phyloP scores from a whole-genome alignment of 495 filamentous ascomycete genomes.

The Pyronema omphalodes region DNA sequence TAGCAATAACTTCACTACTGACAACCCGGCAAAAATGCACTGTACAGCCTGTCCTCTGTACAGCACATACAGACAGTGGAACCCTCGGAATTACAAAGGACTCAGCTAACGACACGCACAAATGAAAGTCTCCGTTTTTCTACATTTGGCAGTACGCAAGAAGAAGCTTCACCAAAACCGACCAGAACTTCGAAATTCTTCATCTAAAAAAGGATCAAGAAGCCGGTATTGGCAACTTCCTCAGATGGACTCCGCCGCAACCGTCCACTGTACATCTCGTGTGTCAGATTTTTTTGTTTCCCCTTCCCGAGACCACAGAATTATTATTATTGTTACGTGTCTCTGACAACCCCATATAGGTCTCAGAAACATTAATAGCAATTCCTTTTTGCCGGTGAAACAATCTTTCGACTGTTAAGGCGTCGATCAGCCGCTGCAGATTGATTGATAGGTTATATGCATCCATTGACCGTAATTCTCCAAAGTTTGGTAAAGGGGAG shows the following conservation, averaged over 20 bases:
- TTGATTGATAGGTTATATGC: background rate
- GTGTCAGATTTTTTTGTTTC: background rate
- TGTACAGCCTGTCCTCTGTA: too few species aligned
- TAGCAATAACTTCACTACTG: too few species aligned
- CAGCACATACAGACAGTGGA: too few species aligned
- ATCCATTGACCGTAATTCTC: background rate
- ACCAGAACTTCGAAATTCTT: background rate
- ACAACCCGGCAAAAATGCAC: too few species aligned
- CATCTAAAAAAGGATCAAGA: background rate
- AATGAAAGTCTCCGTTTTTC: background rate
- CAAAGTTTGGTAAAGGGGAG: background rate
- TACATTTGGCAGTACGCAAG: background rate
- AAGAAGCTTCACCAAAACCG: background rate
- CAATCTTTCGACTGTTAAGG: background rate
- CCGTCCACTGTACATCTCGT: background rate
- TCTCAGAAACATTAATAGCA: background rate
- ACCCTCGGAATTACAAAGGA: too few species aligned
- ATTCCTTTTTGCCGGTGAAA: background rate
- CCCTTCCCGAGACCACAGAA: background rate
- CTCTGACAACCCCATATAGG: conserved; percentile 3
- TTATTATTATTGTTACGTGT: background rate
- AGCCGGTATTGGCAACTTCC: background rate
- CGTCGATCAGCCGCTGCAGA: conserved; percentile 5
- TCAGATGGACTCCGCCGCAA: background rate
- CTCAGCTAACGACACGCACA: background rate